Evolutionary conservation across 2,329 filamentous ascomycete species (phyloP).

Genomic region (Claviceps capensis): DNA sequence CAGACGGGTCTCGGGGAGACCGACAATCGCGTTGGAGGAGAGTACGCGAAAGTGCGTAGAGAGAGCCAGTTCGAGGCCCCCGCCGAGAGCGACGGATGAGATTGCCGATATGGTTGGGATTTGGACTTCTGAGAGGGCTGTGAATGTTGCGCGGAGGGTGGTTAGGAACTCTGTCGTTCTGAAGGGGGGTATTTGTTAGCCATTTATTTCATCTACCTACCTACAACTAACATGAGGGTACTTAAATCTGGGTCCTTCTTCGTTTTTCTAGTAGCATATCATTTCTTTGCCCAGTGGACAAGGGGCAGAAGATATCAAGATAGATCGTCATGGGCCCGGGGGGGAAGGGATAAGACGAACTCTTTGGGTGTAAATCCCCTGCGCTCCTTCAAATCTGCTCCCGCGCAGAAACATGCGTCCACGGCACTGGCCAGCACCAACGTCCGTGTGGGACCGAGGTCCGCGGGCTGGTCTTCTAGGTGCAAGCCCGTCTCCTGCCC

Average conservation of each 20-base stretch:
- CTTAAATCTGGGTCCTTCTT: too few species aligned
- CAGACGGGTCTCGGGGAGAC: slow-evolving; percentile 79
- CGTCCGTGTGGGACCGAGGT: slow-evolving; percentile 54
- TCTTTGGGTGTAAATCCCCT: slow-evolving; percentile 62
- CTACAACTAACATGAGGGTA: too few species aligned
- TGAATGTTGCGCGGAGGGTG: slow-evolving; percentile 63
- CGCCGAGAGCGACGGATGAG: slow-evolving; percentile 74
- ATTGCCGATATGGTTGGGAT: slow-evolving; percentile 86
- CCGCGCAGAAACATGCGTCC: slow-evolving; percentile 84
- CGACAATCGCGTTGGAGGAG: slow-evolving; percentile 62
- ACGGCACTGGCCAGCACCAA: slow-evolving; percentile 73
- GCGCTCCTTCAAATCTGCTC: slow-evolving; percentile 86
- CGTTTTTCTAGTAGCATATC: too few species aligned
- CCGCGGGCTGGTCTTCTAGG: slow-evolving; percentile 16
- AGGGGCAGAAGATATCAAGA: too few species aligned
- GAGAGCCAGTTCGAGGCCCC: slow-evolving; percentile 85
- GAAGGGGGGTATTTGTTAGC: not conserved
- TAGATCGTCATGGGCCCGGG: too few species aligned
- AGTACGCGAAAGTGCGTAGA: slow-evolving; percentile 83
- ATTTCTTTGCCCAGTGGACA: too few species aligned
- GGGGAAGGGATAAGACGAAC: slow-evolving; percentile 31
- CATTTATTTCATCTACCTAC: not conserved
- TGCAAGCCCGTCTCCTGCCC: slow-evolving; percentile 33
- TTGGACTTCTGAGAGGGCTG: slow-evolving; percentile 57
- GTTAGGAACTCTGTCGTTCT: slow-evolving; percentile 71